These are phyloP conservation scores for Colletotrichum sp. DNA, from an alignment of 2,329 filamentous ascomycete genomes.

Conservation along the genomic window DNA sequence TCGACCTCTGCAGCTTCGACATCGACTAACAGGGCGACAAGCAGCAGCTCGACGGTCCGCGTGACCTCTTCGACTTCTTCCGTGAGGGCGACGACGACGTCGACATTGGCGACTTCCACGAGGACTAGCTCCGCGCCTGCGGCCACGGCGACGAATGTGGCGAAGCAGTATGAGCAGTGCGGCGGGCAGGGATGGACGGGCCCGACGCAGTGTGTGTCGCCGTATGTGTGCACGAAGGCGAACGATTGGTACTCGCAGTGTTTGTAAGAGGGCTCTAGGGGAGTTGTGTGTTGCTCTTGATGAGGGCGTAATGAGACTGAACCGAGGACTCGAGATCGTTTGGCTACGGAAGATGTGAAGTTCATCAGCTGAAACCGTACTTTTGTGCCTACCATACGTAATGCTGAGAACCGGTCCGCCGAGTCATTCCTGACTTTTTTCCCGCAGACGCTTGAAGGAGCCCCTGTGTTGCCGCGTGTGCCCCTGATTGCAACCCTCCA, in stretches of 20 bases:
- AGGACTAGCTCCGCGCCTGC: slow-evolving; percentile 8
- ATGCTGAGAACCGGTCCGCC: background rate
- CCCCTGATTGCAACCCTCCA: background rate
- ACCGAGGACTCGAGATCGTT: background rate
- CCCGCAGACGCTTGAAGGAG: background rate
- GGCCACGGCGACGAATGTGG: slow-evolving; percentile 10
- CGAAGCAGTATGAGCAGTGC: slow-evolving; percentile 38
- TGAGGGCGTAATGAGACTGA: background rate
- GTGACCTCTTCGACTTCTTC: background rate
- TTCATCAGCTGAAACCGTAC: background rate
- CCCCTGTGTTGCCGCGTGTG: background rate
- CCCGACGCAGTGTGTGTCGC: slow-evolving; percentile 42
- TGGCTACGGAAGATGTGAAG: background rate
- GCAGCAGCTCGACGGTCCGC: background rate
- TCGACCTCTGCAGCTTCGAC: background rate
- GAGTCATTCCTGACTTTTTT: background rate
- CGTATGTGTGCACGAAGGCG: slow-evolving; percentile 37
- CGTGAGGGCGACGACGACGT: background rate
- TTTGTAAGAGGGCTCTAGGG: slow-evolving; percentile 28
- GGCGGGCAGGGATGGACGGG: slow-evolving; percentile 44
- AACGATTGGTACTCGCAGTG: slow-evolving; percentile 50
- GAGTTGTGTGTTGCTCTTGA: background rate
- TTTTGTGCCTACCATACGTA: background rate
- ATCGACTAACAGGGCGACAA: background rate
- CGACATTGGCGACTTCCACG: background rate